A percentile compares a stretch with the other conserved stretches of the same genome.
phyloP scores from a whole-genome alignment of 164 flowering plant genomes.

The Magnolia kwangsiensis region DNA sequence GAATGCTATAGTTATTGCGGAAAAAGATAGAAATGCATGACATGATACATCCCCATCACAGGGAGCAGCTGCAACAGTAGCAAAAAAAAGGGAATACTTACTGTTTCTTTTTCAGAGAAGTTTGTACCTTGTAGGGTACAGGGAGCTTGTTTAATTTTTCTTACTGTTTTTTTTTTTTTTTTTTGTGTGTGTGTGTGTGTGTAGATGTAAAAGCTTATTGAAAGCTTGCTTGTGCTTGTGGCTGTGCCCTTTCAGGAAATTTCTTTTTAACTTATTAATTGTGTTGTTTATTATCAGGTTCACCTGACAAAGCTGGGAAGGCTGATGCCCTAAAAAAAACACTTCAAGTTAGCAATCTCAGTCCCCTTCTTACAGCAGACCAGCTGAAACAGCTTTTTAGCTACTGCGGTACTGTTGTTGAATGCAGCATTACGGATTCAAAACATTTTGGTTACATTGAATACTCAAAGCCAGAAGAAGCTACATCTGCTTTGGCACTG shows the following conservation, averaged over 20 bases:
- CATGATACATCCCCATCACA: too few relatives aligned
- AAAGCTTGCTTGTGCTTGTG: not conserved
- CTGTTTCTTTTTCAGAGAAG: not conserved
- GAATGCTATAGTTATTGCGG: too few relatives aligned
- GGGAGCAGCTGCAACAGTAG: too few relatives aligned
- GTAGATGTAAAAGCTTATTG: not conserved
- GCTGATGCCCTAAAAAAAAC: conserved; percentile 68
- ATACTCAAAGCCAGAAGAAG: conserved; percentile 96
- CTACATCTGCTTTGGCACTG: conserved; percentile 79
- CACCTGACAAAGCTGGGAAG: conserved; percentile 56
- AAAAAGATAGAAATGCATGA: too few relatives aligned
- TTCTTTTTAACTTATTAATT: not conserved
- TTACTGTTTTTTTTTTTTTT: not conserved
- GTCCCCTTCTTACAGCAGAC: conserved; percentile 83
- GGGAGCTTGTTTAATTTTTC: not conserved
- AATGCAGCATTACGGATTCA: conserved; percentile 84
- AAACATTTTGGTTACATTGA: conserved; percentile 94
- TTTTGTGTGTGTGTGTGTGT: too few relatives aligned
- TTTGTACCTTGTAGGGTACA: not conserved
- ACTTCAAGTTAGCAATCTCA: conserved; percentile 93
- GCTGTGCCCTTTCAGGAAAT: not conserved
- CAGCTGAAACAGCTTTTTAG: conserved; percentile 91
- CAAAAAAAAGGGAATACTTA: too few relatives aligned
- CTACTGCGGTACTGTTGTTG: conserved; percentile 88
- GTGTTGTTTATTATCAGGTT: conserved; percentile 33